phyloP scores from a whole-genome alignment of 257 asterid genomes.

The Euphrasia confusa region DNA sequence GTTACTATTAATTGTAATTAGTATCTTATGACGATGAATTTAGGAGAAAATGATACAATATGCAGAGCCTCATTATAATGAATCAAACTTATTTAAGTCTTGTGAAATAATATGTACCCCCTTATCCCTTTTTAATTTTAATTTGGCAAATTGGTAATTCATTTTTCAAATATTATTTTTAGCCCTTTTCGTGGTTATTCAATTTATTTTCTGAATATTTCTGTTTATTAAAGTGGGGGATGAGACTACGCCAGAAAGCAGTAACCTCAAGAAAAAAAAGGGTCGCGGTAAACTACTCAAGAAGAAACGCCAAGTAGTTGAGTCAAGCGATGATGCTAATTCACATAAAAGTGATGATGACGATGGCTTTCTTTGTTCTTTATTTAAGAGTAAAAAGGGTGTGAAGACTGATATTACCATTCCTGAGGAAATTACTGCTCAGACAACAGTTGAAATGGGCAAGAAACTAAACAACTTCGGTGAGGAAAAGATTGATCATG shows the following conservation, averaged over 20 bases:
- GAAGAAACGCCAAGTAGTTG: conserved; percentile 50
- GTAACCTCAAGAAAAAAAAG: conserved; percentile 29
- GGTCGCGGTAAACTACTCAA: conserved; percentile 32
- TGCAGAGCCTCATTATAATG: background rate
- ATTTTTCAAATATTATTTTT: background rate
- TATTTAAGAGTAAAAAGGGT: conserved; percentile 31
- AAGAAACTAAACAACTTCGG: conserved; percentile 22
- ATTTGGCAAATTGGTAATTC: background rate
- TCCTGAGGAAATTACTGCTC: conserved; percentile 27
- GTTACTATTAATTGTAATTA: background rate
- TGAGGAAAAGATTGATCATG: conserved; percentile 26
- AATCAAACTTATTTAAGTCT: background rate
- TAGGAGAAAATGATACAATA: conserved; percentile 4
- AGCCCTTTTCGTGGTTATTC: conserved; percentile 2
- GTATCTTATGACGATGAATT: background rate
- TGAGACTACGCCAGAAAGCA: conserved; percentile 25
- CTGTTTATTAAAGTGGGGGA: conserved; percentile 29
- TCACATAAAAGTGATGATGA: conserved; percentile 47
- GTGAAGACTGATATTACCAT: conserved; percentile 26
- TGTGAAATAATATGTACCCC: background rate
- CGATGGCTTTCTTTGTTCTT: conserved; percentile 44
- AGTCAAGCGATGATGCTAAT: conserved; percentile 51
- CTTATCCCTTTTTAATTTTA: background rate
- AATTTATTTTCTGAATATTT: conserved; percentile 19
- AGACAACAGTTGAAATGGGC: conserved; percentile 22